Base-by-base conservation (phyloP, 2,329 filamentous ascomycete genomes). In the Verticillium albo-atrum region DNA sequence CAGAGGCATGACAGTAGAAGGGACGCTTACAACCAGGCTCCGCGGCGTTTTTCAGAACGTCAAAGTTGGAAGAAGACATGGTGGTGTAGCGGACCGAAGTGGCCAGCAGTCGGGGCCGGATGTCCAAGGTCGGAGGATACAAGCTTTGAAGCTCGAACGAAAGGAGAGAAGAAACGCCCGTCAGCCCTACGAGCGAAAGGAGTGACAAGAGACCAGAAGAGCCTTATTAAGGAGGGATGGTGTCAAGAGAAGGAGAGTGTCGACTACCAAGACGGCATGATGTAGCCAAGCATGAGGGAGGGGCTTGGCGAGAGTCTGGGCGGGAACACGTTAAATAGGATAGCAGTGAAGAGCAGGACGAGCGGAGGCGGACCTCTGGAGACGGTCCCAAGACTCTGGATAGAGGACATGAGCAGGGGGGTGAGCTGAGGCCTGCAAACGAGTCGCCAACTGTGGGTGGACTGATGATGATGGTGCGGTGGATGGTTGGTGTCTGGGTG, bases 11-110 rank as follows among this genome's bases (percentile, higher is more conserved):
- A 26, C 15, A 23, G 17, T 12, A 14, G 17, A 3, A 27, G 12
- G 23, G 32, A 27, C 15, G 58, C 61, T 62, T 47, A 63, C 61
- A 62, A 25, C 60, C 58, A 15, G 61, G 61, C 56, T 63, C 61
- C 5, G 60, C 28, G 14, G 60, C 57, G 26, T 63, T 63, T 30
- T 59, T 60, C 60, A 63, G 4, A 23, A 30, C 60, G 23, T 42
- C 55, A n/a, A 60, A 56, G 25, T 37, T 50, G 2, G 55, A 23
- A 15, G 61, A 60, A 32, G 60, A 47, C 61, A 63, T 63, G 42
- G 34, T 55, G 4, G 35, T 47, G 15, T 54, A 25, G 7, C 12
- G 4, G 20, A 7, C n/a, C 20, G 20, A 23, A 23, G 42, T 50
- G 42, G 20, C 10, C n/a, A 23, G 42, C 20, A 23, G 42, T 23